Conservation (phyloP, 352 stramenopile species). For the Blastocystis sp. region DNA sequence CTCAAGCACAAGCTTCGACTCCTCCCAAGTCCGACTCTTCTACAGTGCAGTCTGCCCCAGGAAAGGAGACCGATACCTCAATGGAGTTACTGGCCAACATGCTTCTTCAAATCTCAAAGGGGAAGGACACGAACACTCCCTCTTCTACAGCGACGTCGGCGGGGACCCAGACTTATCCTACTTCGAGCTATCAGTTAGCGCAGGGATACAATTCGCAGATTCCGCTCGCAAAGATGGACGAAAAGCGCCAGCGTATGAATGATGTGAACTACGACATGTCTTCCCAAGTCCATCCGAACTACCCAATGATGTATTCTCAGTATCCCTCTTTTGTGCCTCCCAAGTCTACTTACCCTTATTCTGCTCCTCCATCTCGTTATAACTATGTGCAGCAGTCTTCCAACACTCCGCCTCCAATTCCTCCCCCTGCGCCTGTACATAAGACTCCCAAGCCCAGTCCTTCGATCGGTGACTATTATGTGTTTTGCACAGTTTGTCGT, state of each 20-base stretch:
- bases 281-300: background rate
- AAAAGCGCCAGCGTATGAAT: conserved; percentile 4
- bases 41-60: no score
- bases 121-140: background rate
- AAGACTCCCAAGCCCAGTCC: background rate
- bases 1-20: no score
- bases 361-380: background rate
- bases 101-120: conserved; percentile 45
- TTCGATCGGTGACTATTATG: conserved; percentile 13
- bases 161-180: background rate
- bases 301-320: background rate
- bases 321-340: background rate
- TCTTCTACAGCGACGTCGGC: background rate
- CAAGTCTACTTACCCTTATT: background rate
- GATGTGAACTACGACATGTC: background rate
- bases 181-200: background rate
- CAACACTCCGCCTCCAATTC: background rate
- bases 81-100: conserved; percentile 16
- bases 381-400: background rate
- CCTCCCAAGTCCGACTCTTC: no score
- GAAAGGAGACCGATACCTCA: background rate
- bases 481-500: conserved; percentile 40
- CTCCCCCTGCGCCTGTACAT: background rate
- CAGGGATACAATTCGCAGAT: background rate
- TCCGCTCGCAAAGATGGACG: background rate